Conservation (phyloP, 371 early-diverging fungal genomes). For the Haplosporangium sp. region DNA sequence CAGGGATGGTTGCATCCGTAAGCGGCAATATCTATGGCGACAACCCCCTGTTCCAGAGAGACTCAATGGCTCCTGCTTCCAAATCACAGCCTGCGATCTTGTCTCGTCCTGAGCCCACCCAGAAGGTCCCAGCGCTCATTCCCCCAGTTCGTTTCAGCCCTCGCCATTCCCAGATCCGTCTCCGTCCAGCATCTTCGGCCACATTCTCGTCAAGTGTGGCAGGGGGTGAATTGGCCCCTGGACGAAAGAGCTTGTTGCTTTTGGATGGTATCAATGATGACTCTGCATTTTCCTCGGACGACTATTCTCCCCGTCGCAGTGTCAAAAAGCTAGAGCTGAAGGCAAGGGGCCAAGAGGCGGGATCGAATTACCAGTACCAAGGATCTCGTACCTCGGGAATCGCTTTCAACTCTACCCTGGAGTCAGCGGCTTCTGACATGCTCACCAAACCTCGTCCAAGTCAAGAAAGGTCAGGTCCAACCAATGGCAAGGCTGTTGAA, state of each 20-base stretch:
- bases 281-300: conserved; percentile 72
- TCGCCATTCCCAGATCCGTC: conserved; percentile 75
- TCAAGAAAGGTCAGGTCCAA: conserved; percentile 22
- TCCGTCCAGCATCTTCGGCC: conserved; percentile 71
- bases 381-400: conserved; percentile 35
- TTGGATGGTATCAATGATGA: conserved; percentile 72
- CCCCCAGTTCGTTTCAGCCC: conserved; percentile 75
- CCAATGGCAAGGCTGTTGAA: conserved; percentile 5
- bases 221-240: conserved; percentile 40
- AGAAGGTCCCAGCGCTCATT: conserved; percentile 62
- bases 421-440: conserved; percentile 38
- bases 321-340: conserved; percentile 74
- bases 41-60: conserved; percentile 80
- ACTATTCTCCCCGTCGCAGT: conserved; percentile 78
- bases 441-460: conserved; percentile 21
- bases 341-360: conserved; percentile 35
- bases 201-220: conserved; percentile 55
- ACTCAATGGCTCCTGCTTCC: conserved; percentile 37
- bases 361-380: conserved; percentile 29
- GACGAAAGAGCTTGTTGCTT: conserved; percentile 43
- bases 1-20: conserved; percentile 76
- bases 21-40: conserved; percentile 88
- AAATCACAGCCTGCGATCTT: conserved; percentile 62
- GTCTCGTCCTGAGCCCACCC: conserved; percentile 57
- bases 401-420: conserved; percentile 48